Evolutionary conservation across 2,329 filamentous ascomycete species (phyloP).

Genomic region (Trichothecium sympodiale): DNA sequence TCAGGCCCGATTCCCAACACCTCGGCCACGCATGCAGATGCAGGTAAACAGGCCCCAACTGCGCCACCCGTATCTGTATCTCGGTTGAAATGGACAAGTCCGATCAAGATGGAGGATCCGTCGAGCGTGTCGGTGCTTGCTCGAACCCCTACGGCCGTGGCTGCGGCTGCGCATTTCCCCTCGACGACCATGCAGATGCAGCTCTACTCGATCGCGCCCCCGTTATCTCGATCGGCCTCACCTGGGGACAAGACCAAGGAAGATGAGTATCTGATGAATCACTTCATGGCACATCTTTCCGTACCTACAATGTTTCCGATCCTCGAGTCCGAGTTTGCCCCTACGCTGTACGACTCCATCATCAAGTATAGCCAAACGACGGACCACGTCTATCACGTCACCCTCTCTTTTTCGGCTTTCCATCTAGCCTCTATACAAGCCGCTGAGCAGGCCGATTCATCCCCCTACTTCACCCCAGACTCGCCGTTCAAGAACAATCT

Average conservation of each 20-base stretch:
- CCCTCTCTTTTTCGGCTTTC: constrained; percentile 6
- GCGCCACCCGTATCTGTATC: too few relatives aligned
- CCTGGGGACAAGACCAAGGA: too few relatives aligned
- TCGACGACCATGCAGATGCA: too few relatives aligned
- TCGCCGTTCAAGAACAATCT: background rate
- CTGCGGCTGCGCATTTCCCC: too few relatives aligned
- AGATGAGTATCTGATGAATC: constrained; percentile 1
- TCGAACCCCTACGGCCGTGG: too few relatives aligned
- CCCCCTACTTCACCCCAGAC: background rate
- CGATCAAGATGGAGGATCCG: too few relatives aligned
- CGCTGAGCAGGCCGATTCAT: background rate
- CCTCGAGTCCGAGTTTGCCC: constrained; percentile 1
- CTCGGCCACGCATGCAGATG: background rate
- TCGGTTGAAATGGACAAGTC: too few relatives aligned
- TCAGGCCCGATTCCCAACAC: too few relatives aligned
- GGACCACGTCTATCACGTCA: constrained; percentile 4
- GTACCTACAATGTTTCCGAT: constrained; percentile 2
- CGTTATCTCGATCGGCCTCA: too few relatives aligned
- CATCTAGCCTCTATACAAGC: constrained; percentile 3
- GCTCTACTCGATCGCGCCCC: too few relatives aligned
- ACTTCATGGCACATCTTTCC: constrained; percentile 3
- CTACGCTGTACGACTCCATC: constrained; percentile 3
- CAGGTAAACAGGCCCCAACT: too few relatives aligned
- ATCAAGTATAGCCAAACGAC: background rate
- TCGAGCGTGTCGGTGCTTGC: too few relatives aligned